phyloP scores from a whole-genome alignment of 768 basidiomycete species.

The Hirschioporus abietinus region DNA sequence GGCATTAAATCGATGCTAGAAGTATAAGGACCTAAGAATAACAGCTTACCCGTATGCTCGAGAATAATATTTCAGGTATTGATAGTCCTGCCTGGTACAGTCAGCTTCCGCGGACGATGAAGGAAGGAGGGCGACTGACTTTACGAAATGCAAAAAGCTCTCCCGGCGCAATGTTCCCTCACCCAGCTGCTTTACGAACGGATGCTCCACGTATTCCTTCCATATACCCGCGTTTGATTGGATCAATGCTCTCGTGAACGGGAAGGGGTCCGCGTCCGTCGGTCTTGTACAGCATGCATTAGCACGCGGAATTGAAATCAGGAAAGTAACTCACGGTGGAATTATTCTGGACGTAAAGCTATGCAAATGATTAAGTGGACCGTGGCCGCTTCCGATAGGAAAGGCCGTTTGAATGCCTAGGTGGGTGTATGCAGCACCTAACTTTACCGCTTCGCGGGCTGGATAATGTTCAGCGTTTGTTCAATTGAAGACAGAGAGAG shows the following conservation, averaged over 20 bases:
- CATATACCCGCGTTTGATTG: slow-evolving; percentile 48
- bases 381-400: slow-evolving; percentile 67
- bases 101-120: background rate
- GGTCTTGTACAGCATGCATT: slow-evolving; percentile 34
- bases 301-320: background rate
- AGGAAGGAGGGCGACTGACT: slow-evolving; percentile 36
- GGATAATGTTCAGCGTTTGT: background rate
- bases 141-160: slow-evolving; percentile 82
- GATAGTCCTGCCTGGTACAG: slow-evolving; percentile 65
- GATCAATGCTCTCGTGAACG: slow-evolving; percentile 64
- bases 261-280: slow-evolving; percentile 55
- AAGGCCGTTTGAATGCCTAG: slow-evolving; percentile 65
- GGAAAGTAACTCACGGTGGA: slow-evolving; percentile 42
- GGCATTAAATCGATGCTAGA: background rate
- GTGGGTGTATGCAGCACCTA: slow-evolving; percentile 70
- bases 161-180: slow-evolving; percentile 58
- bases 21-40: background rate
- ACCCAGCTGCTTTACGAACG: slow-evolving; percentile 75
- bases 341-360: slow-evolving; percentile 43
- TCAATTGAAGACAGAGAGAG: background rate
- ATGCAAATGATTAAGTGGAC: slow-evolving; percentile 86
- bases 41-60: slow-evolving; percentile 64
- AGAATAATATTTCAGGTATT: slow-evolving; percentile 78
- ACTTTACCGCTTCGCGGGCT: slow-evolving; percentile 54
- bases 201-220: slow-evolving; percentile 76